A percentile compares a stretch with the other conserved stretches of the same genome.
phyloP scores from a whole-genome alignment of 805 yeast genomes.

The Saturnispora serradocipensis region DNA sequence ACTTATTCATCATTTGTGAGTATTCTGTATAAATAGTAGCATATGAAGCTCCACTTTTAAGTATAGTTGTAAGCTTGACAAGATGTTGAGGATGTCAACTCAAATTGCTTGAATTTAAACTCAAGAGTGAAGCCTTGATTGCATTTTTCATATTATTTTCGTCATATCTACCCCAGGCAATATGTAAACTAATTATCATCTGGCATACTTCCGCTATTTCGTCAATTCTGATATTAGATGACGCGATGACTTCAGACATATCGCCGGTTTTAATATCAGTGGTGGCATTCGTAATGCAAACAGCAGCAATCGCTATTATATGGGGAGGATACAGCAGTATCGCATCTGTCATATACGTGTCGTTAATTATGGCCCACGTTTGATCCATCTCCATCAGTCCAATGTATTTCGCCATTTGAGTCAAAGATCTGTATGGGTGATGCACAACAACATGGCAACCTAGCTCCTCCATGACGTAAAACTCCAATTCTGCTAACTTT shows the following conservation, averaged over 20 bases:
- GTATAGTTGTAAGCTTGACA: too few relatives aligned
- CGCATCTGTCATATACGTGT: conserved; percentile 79
- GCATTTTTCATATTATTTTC: conserved; percentile 2
- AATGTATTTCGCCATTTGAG: conserved; percentile 36
- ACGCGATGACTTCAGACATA: conserved; percentile 21
- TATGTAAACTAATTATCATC: background rate
- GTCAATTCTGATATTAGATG: conserved; percentile 33
- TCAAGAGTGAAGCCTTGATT: background rate
- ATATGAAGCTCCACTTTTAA: too few relatives aligned
- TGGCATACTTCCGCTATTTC: conserved; percentile 6
- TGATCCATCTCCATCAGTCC: conserved; percentile 56
- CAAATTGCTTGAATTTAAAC: background rate
- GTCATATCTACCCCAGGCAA: conserved; percentile 3
- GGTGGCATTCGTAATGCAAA: conserved; percentile 52
- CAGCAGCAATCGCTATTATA: conserved; percentile 68
- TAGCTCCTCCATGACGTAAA: conserved; percentile 83
- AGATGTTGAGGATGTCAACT: too few relatives aligned
- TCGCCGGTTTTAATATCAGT: conserved; percentile 4
- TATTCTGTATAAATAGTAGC: too few relatives aligned
- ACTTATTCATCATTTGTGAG: too few relatives aligned
- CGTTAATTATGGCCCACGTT: conserved; percentile 85
- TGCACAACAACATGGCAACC: conserved; percentile 62
- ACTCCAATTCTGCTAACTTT: conserved; percentile 90
- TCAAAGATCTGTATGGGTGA: conserved; percentile 62
- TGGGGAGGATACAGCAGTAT: conserved; percentile 85